Percentiles rank a stretch among this genome's conserved stretches.
Conservation (phyloP, 306 rosid species). For the Herpetospermum pedunculosum region DNA sequence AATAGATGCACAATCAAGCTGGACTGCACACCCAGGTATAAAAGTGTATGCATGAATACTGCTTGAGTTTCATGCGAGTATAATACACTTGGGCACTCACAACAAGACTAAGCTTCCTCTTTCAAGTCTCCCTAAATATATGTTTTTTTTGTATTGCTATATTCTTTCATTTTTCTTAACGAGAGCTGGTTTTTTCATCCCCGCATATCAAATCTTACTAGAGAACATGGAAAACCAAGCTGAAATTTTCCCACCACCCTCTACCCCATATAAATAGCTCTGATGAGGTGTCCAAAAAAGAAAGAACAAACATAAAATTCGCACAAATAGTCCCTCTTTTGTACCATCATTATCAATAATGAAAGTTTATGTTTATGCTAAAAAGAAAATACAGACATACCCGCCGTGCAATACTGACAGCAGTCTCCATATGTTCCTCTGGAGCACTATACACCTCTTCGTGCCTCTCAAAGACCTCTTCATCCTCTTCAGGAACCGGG, state of each 20-base stretch:
- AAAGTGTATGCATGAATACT: not conserved
- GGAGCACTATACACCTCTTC: constrained; percentile 41
- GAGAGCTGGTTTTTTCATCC: not conserved
- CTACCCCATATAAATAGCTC: not conserved
- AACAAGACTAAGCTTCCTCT: not conserved
- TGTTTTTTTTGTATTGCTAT: not conserved
- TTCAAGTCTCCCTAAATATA: not conserved
- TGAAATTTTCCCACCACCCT: not conserved
- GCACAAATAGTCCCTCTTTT: not conserved
- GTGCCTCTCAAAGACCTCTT: constrained; percentile 58
- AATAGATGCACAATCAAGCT: constrained; percentile 18
- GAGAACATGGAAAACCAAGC: constrained; percentile 4
- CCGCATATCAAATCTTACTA: not conserved
- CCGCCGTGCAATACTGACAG: constrained; percentile 82
- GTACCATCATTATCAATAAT: not conserved
- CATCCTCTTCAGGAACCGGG: constrained; percentile 93
- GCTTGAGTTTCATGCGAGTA: not conserved
- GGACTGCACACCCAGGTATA: not conserved
- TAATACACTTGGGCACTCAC: not conserved
- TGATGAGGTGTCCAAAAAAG: not conserved
- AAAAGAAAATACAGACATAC: constrained; percentile 21
- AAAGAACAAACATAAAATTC: not conserved
- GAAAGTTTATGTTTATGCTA: not conserved
- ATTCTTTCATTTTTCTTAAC: not conserved
- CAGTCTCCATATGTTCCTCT: constrained; percentile 68